These are phyloP conservation scores for Cercis canadensis DNA, from an alignment of 306 rosid species.

Conservation along the genomic window DNA sequence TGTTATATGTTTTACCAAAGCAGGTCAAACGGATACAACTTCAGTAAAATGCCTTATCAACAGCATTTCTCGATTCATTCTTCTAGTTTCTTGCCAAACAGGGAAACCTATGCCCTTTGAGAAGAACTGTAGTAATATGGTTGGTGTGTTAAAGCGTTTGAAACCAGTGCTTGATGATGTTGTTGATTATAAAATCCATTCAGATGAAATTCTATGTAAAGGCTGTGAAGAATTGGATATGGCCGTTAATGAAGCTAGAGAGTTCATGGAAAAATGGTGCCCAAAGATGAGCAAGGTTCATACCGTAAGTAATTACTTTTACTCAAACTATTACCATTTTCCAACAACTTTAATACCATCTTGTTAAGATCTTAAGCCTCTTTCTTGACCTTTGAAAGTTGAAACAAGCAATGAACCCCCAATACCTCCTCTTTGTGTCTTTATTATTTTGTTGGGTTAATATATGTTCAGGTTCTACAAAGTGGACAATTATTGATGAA, in stretches of 20 bases:
- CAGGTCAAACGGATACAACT: constrained; percentile 74
- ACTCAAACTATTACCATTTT: constrained; percentile 8
- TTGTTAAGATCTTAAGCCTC: constrained; percentile 30
- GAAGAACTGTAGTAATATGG: constrained; percentile 64
- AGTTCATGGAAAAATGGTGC: constrained; percentile 75
- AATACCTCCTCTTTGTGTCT: constrained; percentile 3
- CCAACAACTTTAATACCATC: constrained; percentile 10
- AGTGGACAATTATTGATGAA: constrained; percentile 70
- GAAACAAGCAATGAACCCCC: constrained; percentile 24
- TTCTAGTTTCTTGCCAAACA: constrained; percentile 78
- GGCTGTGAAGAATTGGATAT: constrained; percentile 81
- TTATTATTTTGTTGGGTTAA: constrained; percentile 30
- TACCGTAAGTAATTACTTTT: constrained; percentile 58
- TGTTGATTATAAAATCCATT: constrained; percentile 53
- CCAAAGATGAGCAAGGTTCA: constrained; percentile 78
- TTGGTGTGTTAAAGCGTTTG: constrained; percentile 70
- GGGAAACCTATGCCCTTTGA: constrained; percentile 65
- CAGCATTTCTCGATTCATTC: constrained; percentile 89
- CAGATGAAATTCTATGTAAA: constrained; percentile 57
- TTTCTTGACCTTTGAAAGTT: constrained; percentile 27
- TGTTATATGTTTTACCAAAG: constrained; percentile 36
- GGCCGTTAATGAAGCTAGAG: constrained; percentile 73
- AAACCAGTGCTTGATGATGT: constrained; percentile 82
- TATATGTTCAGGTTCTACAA: constrained; percentile 65
- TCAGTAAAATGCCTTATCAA: constrained; percentile 75